phyloP scores from a whole-genome alignment of 139 green algal genomes.

The Tetradesmus obliquus region DNA sequence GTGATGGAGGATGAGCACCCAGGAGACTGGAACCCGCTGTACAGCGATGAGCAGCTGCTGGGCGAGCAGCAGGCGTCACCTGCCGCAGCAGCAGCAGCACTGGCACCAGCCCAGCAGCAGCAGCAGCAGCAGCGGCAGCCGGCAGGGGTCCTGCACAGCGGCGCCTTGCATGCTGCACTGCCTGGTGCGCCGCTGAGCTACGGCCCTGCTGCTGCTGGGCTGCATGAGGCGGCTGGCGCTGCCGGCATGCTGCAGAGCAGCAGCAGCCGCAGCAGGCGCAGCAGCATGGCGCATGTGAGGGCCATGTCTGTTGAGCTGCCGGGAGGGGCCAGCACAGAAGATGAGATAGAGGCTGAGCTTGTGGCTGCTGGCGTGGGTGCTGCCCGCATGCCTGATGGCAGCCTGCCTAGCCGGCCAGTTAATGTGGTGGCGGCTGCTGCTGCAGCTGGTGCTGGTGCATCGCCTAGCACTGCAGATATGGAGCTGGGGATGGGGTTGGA shows the following conservation, averaged over 20 bases:
- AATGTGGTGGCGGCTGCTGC: neutral
- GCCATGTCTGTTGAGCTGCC: conserved; percentile 34
- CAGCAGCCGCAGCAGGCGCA: conserved; percentile 13
- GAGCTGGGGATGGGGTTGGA: conserved; percentile 18
- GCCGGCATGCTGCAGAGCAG: neutral
- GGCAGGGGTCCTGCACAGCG: neutral
- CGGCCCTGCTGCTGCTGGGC: neutral
- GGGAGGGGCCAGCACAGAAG: neutral
- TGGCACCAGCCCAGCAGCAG: neutral
- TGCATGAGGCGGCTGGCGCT: neutral
- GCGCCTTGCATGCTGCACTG: conserved; percentile 3
- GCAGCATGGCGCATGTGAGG: conserved; percentile 33
- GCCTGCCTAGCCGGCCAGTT: neutral
- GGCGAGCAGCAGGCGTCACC: conserved; percentile 31
- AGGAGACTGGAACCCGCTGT: conserved; percentile 65
- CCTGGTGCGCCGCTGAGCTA: neutral
- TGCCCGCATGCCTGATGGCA: conserved; percentile 5
- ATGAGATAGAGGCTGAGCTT: neutral
- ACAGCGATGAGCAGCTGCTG: conserved; percentile 55
- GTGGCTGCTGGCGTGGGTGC: neutral
- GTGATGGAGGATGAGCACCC: conserved; percentile 6
- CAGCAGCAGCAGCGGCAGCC: neutral
- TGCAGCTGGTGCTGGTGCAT: neutral
- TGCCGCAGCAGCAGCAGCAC: conserved; percentile 13
- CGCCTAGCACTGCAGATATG: neutral